Base-by-base conservation (phyloP, 148 eudicot species). In the Drosera capensis region DNA sequence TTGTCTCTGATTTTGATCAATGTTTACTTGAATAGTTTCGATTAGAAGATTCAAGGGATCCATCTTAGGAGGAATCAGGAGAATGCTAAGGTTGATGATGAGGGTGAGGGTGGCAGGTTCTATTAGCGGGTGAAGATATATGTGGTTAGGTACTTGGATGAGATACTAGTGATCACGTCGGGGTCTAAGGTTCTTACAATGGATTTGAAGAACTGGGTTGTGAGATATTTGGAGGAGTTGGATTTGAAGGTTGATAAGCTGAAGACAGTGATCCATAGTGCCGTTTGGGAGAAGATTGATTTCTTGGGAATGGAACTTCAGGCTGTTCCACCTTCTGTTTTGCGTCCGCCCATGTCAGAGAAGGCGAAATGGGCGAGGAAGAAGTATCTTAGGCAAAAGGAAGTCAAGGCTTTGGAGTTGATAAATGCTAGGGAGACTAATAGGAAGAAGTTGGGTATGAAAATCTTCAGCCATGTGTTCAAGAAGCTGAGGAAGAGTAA, bases 281-380 rank as follows among this genome's bases (percentile, higher is more conserved):
- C 94, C 0, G 74, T 72, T 58, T 74, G 84, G 2, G 97, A 88
- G 66, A 84, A 83, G 59, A 75, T 88, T 60, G 68, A 55, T 43
- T 88, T 78, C 56, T 57, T 88, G 68, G 97, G 94, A 28, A 75
- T 88, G 92, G 97, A 83, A 49, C 68, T 88, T 57, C 94, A 51
- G 56, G 94, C 87, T 7, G 97, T 88, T 47, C 53, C 75, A 0
- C 97, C 97, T 53, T 88, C 93, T 3, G 67, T 78, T 48, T 25
- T 88, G 43, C 75, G 66, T 34, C 94, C 87, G 0, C 72, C 75
- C 3, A 44, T 70, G 56, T 77, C 95, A 1, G 81, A 77, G 39
- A 88, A 83, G 63, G 97, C 93, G 3, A 71, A 68, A 38, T 68
- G 97, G 62, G 97, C 97, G 6, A 55, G 73, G 14, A 72, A 78